phyloP scores from a whole-genome alignment of 805 yeast species.

The Metschnikowia aberdeeniae region DNA sequence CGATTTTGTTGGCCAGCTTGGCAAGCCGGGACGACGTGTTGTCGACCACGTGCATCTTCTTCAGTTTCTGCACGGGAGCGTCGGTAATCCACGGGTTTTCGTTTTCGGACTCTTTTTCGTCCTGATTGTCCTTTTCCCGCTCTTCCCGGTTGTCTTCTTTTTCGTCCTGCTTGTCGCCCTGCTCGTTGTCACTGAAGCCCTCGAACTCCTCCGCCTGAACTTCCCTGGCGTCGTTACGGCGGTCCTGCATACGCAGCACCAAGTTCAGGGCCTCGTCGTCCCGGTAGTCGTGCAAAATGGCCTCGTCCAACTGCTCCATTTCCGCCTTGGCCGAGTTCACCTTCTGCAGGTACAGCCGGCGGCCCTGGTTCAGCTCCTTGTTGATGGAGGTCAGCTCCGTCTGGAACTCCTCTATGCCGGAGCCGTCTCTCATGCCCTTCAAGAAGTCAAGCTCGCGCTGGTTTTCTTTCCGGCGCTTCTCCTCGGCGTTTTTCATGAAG shows the following conservation, averaged over 20 bases:
- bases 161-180: background rate
- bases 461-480: slow-evolving; percentile 58
- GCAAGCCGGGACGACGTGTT: slow-evolving; percentile 34
- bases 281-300: slow-evolving; percentile 36
- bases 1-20: slow-evolving; percentile 39
- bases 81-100: slow-evolving; percentile 38
- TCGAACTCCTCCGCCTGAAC: slow-evolving; percentile 11
- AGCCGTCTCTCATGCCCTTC: slow-evolving; percentile 35
- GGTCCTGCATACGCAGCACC: slow-evolving; percentile 26
- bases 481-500: slow-evolving; percentile 89
- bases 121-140: slow-evolving; percentile 12
- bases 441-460: slow-evolving; percentile 48
- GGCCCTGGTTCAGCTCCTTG: slow-evolving; percentile 61
- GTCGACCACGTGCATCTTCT: slow-evolving; percentile 29
- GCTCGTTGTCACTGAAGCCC: slow-evolving; percentile 13
- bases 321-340: slow-evolving; percentile 39
- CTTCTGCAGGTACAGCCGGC: slow-evolving; percentile 74
- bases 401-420: slow-evolving; percentile 38
- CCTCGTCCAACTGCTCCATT: slow-evolving; percentile 24
- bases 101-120: slow-evolving; percentile 15
- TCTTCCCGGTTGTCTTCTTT: slow-evolving; percentile 9
- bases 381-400: slow-evolving; percentile 43
- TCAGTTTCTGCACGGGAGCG: slow-evolving; percentile 24
- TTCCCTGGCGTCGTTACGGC: slow-evolving; percentile 4
- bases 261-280: slow-evolving; percentile 50